Conservation (phyloP, 805 yeast species). For the Cyberlindnera amylophila region DNA sequence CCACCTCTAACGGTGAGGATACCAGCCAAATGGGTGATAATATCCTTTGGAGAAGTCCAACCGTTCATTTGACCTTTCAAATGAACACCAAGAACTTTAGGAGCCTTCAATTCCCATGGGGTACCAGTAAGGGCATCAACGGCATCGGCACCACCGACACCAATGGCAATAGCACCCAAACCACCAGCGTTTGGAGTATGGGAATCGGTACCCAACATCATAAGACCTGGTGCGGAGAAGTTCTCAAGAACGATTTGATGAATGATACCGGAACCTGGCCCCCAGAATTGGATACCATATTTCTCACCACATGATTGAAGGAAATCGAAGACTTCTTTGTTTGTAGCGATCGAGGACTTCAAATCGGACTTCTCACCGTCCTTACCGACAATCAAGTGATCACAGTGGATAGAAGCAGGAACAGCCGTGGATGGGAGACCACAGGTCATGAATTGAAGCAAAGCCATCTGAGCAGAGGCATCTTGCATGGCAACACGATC, state of each 20-base stretch:
- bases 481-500: constrained; percentile 99
- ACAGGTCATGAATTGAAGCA: constrained; percentile 96
- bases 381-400: constrained; percentile 95
- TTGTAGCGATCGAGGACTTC: constrained; percentile 72
- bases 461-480: constrained; percentile 99
- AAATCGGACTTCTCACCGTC: constrained; percentile 87
- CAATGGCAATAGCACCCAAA: constrained; percentile 95
- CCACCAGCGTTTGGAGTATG: constrained; percentile 99
- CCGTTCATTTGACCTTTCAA: constrained; percentile 85
- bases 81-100: constrained; percentile 90
- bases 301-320: constrained; percentile 88
- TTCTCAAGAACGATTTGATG: constrained; percentile 97
- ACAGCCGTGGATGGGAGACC: constrained; percentile 84
- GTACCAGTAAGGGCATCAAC: constrained; percentile 96
- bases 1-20: constrained; percentile 94
- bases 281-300: constrained; percentile 98
- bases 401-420: constrained; percentile 96
- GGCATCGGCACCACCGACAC: constrained; percentile 99
- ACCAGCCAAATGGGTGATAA: constrained; percentile 91
- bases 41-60: constrained; percentile 97
- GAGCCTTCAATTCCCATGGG: constrained; percentile 99
- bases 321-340: constrained; percentile 95
- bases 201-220: constrained; percentile 98
- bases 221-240: constrained; percentile 92
- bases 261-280: constrained; percentile 98